These are phyloP conservation scores for Apophysomyces trapeziformis DNA, from an alignment of 371 early-diverging fungal genomes.

Conservation along the genomic window DNA sequence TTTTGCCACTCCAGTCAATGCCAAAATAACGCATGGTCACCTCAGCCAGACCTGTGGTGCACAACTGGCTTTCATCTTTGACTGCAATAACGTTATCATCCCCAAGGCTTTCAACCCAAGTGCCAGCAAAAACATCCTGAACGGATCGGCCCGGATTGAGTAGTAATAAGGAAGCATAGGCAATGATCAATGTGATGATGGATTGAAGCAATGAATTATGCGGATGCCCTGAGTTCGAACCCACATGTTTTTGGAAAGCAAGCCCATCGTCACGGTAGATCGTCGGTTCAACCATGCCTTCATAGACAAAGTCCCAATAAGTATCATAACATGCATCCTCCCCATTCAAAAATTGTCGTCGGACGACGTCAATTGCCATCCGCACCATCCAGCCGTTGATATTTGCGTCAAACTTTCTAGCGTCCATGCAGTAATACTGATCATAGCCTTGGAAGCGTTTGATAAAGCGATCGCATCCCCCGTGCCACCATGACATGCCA, in stretches of 20 bases:
- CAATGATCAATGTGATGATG: slow-evolving; percentile 34
- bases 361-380: slow-evolving; percentile 26
- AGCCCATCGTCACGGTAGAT: slow-evolving; percentile 40
- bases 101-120: slow-evolving; percentile 31
- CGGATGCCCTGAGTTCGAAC: slow-evolving; percentile 35
- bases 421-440: slow-evolving; percentile 33
- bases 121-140: slow-evolving; percentile 16
- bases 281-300: slow-evolving; percentile 27
- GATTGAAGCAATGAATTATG: slow-evolving; percentile 36
- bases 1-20: slow-evolving; percentile 37
- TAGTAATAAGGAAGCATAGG: slow-evolving; percentile 26
- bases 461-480: slow-evolving; percentile 30
- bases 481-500: slow-evolving; percentile 37
- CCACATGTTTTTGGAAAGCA: slow-evolving; percentile 32
- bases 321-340: slow-evolving; percentile 27
- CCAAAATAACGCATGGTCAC: slow-evolving; percentile 27
- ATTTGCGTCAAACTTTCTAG: slow-evolving; percentile 36
- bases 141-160: slow-evolving; percentile 16
- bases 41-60: slow-evolving; percentile 26
- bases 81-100: slow-evolving; percentile 39
- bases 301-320: slow-evolving; percentile 33
- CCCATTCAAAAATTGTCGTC: slow-evolving; percentile 28
- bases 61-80: slow-evolving; percentile 8
- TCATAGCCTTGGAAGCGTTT: slow-evolving; percentile 24
- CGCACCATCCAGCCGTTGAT: slow-evolving; percentile 36